These are phyloP conservation scores for Cadophora sp. DNA, from an alignment of 2,329 filamentous ascomycete species.

Conservation along the genomic window DNA sequence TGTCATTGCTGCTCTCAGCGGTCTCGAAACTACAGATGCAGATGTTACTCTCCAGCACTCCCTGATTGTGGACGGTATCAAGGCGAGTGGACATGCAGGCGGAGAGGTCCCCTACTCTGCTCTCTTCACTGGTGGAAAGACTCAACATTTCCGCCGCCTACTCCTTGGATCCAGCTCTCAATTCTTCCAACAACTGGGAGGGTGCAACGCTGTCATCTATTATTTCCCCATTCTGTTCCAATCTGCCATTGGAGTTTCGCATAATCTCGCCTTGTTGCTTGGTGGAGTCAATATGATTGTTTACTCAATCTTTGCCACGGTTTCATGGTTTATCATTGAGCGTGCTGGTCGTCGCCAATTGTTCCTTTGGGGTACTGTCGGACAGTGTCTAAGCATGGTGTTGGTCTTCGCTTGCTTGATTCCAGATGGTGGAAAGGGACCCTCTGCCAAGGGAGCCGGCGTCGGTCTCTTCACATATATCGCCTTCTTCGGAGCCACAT, in stretches of 20 bases:
- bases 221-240: slow-evolving; percentile 59
- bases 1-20: slow-evolving; percentile 95
- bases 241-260: slow-evolving; percentile 52
- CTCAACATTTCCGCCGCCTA: slow-evolving; percentile 60
- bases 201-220: slow-evolving; percentile 54
- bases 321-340: slow-evolving; percentile 59
- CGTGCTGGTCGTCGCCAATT: slow-evolving; percentile 72
- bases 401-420: slow-evolving; percentile 52
- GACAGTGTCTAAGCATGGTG: slow-evolving; percentile 71
- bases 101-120: slow-evolving; percentile 46
- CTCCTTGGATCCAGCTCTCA: slow-evolving; percentile 57
- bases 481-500: slow-evolving; percentile 65
- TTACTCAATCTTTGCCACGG: slow-evolving; percentile 59
- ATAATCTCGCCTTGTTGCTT: slow-evolving; percentile 58
- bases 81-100: slow-evolving; percentile 43
- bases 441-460: slow-evolving; percentile 47
- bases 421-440: slow-evolving; percentile 37
- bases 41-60: slow-evolving; percentile 43
- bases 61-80: slow-evolving; percentile 48
- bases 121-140: slow-evolving; percentile 58
- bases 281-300: slow-evolving; percentile 63
- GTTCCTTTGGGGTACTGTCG: slow-evolving; percentile 73
- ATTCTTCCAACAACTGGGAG: slow-evolving; percentile 59
- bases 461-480: slow-evolving; percentile 68
- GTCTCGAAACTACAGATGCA: slow-evolving; percentile 57